Evolutionary conservation across 2,329 filamentous ascomycete species (phyloP).

Genomic region (Aspergillus chevalieri): DNA sequence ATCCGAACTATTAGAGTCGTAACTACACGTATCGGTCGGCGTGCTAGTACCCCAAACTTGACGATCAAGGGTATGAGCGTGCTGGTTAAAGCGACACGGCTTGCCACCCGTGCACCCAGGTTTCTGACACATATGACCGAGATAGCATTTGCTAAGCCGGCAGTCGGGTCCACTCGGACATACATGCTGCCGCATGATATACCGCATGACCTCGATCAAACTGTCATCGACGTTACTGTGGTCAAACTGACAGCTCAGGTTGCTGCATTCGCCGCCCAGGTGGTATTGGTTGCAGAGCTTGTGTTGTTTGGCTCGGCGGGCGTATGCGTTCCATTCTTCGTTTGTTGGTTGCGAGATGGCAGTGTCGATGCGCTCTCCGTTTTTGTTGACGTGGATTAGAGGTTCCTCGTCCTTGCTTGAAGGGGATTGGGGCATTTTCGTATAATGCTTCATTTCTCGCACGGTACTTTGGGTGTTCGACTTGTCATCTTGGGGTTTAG

Average conservation of each 20-base stretch:
- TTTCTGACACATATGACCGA: conserved; percentile 41
- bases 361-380: conserved; percentile 43
- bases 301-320: conserved; percentile 27
- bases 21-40: conserved; percentile 11
- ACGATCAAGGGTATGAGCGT: conserved; percentile 21
- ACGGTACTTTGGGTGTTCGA: conserved; percentile 7
- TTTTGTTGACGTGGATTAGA: conserved; percentile 43
- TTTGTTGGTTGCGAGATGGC: conserved; percentile 32
- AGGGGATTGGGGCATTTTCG: conserved; percentile 11
- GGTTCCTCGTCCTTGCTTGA: conserved; percentile 14
- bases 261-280: conserved; percentile 36
- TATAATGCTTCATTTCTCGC: conserved; percentile 17
- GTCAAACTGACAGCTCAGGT: conserved; percentile 39
- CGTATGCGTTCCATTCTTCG: conserved; percentile 37
- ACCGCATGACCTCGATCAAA: conserved; percentile 38
- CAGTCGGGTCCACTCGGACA: conserved; percentile 40
- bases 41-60: conserved; percentile 16
- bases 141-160: conserved; percentile 38
- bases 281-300: conserved; percentile 49
- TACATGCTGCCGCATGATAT: conserved; percentile 39
- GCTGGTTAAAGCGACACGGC: conserved; percentile 25
- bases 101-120: conserved; percentile 25
- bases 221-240: conserved; percentile 39
- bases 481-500: conserved; percentile 13
- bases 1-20: too few relatives aligned